Conservation (phyloP, 352 stramenopile species). For the Nothophytophthora sp. region DNA sequence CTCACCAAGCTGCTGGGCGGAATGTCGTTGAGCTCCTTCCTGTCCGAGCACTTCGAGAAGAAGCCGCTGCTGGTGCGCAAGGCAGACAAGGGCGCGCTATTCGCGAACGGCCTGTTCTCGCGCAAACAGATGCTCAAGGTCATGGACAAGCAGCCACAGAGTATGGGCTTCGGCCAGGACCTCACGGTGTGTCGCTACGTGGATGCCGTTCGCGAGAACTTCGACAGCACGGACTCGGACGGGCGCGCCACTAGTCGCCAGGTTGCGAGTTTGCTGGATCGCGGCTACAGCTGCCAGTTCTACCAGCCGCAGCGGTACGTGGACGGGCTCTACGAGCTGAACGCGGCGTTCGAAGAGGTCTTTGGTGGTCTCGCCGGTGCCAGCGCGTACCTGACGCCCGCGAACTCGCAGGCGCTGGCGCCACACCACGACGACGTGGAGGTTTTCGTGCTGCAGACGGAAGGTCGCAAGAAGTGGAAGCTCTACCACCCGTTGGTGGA, state of each 20-base stretch:
- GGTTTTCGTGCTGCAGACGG: constrained; percentile 86
- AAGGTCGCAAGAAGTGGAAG: constrained; percentile 90
- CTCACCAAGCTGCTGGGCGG: constrained; percentile 61
- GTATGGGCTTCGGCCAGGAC: constrained; percentile 59
- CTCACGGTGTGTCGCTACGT: constrained; percentile 82
- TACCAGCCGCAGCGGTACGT: constrained; percentile 88
- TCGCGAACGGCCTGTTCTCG: constrained; percentile 61
- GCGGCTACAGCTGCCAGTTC: constrained; percentile 86
- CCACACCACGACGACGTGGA: constrained; percentile 88
- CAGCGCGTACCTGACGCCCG: constrained; percentile 82
- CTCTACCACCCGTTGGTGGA: constrained; percentile 77
- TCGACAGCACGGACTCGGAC: constrained; percentile 55
- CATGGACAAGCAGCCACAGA: constrained; percentile 43
- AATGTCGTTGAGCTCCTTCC: constrained; percentile 63
- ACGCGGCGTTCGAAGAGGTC: constrained; percentile 74
- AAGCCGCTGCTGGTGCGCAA: constrained; percentile 74
- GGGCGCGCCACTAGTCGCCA: constrained; percentile 49
- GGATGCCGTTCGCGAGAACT: constrained; percentile 67
- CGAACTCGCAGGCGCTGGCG: constrained; percentile 77
- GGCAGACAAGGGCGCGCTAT: constrained; percentile 55
- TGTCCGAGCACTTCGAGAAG: constrained; percentile 83
- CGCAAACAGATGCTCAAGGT: constrained; percentile 69
- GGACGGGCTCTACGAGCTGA: constrained; percentile 72
- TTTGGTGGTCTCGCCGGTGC: constrained; percentile 80
- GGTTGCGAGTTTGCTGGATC: constrained; percentile 61